phyloP scores from a whole-genome alignment of 495 filamentous ascomycete species.

The Penicillium diatomitis region DNA sequence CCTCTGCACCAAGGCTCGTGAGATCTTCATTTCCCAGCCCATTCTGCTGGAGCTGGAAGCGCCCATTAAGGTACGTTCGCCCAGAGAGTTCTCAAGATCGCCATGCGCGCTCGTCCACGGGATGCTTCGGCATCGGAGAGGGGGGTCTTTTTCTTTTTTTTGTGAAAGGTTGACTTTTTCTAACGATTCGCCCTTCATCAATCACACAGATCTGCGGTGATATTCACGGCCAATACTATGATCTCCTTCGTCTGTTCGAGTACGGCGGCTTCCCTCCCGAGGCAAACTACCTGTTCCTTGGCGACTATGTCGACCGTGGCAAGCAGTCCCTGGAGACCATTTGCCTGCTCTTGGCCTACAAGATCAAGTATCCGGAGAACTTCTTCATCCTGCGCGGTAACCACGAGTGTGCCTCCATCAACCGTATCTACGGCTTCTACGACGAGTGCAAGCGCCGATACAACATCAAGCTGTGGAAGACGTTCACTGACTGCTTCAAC shows the following conservation, averaged over 20 bases:
- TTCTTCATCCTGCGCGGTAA: constrained; percentile 98
- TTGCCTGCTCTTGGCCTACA: constrained; percentile 95
- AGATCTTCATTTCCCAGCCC: constrained; percentile 99
- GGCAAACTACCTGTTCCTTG: constrained; percentile 98
- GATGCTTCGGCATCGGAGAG: too few relatives aligned
- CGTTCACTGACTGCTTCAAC: constrained; percentile 99
- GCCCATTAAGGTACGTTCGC: constrained; percentile 81
- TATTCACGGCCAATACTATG: constrained; percentile 99
- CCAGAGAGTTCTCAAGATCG: too few relatives aligned
- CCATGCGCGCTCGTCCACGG: too few relatives aligned
- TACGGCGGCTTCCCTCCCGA: constrained; percentile 98
- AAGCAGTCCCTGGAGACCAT: constrained; percentile 99
- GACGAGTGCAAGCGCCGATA: constrained; percentile 99
- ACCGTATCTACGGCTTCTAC: constrained; percentile 99
- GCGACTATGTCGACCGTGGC: constrained; percentile 97
- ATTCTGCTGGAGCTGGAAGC: constrained; percentile 96
- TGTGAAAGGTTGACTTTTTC: too few relatives aligned
- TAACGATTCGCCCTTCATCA: too few relatives aligned
- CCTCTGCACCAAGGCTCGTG: constrained; percentile 96
- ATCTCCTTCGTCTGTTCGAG: constrained; percentile 93
- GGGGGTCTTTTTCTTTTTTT: too few relatives aligned
- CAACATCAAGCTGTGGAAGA: constrained; percentile 99
- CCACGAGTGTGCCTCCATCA: constrained; percentile 99
- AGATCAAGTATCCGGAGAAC: constrained; percentile 99
- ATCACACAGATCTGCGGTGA: constrained; percentile 84